Conservation (phyloP, 106 monocot species). For the Allium cepa region DNA sequence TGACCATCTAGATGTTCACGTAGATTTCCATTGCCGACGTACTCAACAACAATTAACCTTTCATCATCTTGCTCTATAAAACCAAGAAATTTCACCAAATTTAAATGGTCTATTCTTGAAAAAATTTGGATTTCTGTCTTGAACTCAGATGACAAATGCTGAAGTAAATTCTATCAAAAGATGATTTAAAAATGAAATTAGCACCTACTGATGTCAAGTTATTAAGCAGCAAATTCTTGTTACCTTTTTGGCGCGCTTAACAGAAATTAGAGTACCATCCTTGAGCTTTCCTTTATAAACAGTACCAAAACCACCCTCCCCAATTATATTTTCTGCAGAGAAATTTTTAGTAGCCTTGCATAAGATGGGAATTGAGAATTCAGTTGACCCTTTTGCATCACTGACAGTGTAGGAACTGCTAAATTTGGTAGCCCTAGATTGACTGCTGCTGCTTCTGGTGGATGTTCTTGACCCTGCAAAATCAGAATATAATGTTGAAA, state of each 20-base stretch:
- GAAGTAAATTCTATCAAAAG: conserved; percentile 18
- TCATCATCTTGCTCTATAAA: conserved; percentile 50
- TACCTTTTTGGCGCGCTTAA: conserved; percentile 55
- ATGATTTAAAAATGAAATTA: not conserved
- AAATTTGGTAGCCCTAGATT: conserved; percentile 6
- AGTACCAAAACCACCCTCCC: conserved; percentile 40
- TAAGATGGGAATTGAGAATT: conserved; percentile 34
- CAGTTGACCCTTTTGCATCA: not conserved
- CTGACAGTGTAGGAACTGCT: conserved; percentile 10
- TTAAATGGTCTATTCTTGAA: conserved; percentile 53
- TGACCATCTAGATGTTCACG: conserved; percentile 59
- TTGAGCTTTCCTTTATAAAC: conserved; percentile 49
- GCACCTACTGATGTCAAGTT: not conserved
- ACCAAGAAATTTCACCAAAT: conserved; percentile 57
- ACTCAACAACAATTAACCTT: conserved; percentile 45
- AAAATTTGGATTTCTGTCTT: conserved; percentile 43
- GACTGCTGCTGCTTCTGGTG: conserved; percentile 20
- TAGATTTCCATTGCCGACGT: conserved; percentile 61
- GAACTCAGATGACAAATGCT: conserved; percentile 37
- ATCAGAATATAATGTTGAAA: too few relatives aligned
- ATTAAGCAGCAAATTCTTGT: not conserved
- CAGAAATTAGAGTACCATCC: conserved; percentile 43
- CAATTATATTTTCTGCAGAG: conserved; percentile 28
- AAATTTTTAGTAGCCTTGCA: conserved; percentile 42
- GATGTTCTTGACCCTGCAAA: conserved; percentile 44